phyloP scores from a whole-genome alignment of 2,329 filamentous ascomycete species.

The Fusarium proliferatum region DNA sequence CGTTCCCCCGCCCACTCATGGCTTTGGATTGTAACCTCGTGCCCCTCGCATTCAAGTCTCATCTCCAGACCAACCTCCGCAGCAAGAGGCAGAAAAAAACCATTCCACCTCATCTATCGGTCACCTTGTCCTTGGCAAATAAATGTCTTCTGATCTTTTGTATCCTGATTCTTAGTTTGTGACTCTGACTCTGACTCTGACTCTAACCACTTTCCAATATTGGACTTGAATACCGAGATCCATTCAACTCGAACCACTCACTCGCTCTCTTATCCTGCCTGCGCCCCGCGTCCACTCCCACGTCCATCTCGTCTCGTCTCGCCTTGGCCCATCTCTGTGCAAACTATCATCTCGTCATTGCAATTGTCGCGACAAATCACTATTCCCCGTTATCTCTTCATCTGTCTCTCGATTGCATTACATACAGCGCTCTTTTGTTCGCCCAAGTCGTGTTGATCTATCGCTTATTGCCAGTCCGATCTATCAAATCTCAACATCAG shows the following conservation, averaged over 20 bases:
- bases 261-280: slow-evolving; percentile 11
- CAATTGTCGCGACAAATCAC: slow-evolving; percentile 12
- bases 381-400: background rate
- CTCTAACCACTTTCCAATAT: background rate
- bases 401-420: background rate
- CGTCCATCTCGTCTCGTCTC: background rate
- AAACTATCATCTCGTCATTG: slow-evolving; percentile 19
- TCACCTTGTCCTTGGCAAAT: slow-evolving; percentile 24
- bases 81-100: slow-evolving; percentile 18
- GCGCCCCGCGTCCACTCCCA: slow-evolving; percentile 1
- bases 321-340: slow-evolving; percentile 8
- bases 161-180: slow-evolving; percentile 21
- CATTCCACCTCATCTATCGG: slow-evolving; percentile 37
- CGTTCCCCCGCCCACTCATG: slow-evolving; percentile 29
- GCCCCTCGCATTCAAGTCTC: slow-evolving; percentile 29
- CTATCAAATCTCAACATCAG: slow-evolving; percentile 4
- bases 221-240: slow-evolving; percentile 4
- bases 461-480: background rate
- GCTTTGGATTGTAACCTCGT: slow-evolving; percentile 29
- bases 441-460: background rate
- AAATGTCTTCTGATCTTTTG: slow-evolving; percentile 18
- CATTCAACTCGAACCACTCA: slow-evolving; percentile 1
- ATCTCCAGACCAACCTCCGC: slow-evolving; percentile 35
- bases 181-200: slow-evolving; percentile 25
- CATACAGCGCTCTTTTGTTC: background rate